phyloP scores from a whole-genome alignment of 78 protist genomes.

The Chrysochromulina tobinii region DNA sequence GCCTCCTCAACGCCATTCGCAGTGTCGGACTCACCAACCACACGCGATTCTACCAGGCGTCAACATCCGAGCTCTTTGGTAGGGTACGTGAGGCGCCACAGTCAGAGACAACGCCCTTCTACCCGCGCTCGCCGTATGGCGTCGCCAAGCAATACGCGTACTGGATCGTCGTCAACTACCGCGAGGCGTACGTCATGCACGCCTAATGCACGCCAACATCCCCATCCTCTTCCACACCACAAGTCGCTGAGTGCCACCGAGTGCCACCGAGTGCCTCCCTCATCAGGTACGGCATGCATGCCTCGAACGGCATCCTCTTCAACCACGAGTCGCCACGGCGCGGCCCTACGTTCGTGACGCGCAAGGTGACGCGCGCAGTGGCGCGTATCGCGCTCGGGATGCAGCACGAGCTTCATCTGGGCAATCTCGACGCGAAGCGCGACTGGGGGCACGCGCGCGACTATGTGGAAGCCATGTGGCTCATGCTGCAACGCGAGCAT shows the following conservation, averaged over 20 bases:
- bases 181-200: constrained; percentile 89
- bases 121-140: constrained; percentile 93
- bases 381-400: constrained; percentile 72
- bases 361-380: constrained; percentile 91
- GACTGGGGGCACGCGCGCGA: constrained; percentile 32
- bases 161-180: constrained; percentile 93
- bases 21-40: constrained; percentile 63
- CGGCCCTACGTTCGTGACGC: constrained; percentile 91
- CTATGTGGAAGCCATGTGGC: constrained; percentile 51
- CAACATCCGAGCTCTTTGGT: constrained; percentile 92
- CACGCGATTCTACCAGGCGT: constrained; percentile 84
- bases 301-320: constrained; percentile 92
- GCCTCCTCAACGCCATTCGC: constrained; percentile 90
- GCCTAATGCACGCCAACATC: no score
- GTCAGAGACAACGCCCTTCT: constrained; percentile 92
- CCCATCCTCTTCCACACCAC: no score
- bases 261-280: constrained; percentile 63
- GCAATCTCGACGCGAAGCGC: not conserved
- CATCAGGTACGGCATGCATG: constrained; percentile 86
- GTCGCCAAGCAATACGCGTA: constrained; percentile 89
- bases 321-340: constrained; percentile 88
- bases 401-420: constrained; percentile 36
- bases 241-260: no score
- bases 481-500: constrained; percentile 46
- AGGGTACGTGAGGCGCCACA: constrained; percentile 72